These are phyloP conservation scores for Prunus mongolica DNA, from an alignment of 306 rosid species.

Conservation along the genomic window DNA sequence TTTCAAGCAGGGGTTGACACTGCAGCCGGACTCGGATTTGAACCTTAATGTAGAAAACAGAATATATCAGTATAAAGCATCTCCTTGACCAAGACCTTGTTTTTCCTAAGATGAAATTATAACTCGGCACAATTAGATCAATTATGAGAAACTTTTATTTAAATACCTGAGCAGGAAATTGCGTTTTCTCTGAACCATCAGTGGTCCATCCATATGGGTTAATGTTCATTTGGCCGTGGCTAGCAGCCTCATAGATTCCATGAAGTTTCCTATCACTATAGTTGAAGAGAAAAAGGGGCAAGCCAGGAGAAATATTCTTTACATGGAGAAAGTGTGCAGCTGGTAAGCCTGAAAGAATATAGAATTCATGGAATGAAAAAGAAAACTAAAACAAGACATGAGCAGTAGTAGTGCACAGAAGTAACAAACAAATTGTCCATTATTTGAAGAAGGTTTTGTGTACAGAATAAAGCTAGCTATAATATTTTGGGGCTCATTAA, in stretches of 20 bases:
- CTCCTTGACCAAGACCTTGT: background rate
- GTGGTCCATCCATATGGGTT: constrained; percentile 81
- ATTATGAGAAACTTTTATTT: background rate
- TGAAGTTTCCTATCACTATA: constrained; percentile 65
- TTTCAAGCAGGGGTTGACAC: constrained; percentile 64
- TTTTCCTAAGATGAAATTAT: background rate
- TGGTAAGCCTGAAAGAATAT: constrained; percentile 58
- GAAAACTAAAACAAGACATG: background rate
- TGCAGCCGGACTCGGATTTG: constrained; percentile 45
- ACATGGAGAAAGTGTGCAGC: constrained; percentile 64
- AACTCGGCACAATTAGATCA: constrained; percentile 1
- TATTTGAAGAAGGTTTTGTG: background rate
- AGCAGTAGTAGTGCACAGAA: background rate
- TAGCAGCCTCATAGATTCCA: constrained; percentile 83
- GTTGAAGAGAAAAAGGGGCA: constrained; percentile 87
- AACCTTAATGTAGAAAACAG: constrained; percentile 40
- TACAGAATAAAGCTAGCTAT: background rate
- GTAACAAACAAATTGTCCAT: background rate
- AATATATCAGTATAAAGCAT: background rate
- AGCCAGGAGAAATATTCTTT: constrained; percentile 68
- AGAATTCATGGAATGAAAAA: constrained; percentile 15
- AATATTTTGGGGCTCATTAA: background rate
- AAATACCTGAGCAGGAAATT: constrained; percentile 81
- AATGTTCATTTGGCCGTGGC: constrained; percentile 64
- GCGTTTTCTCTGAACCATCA: constrained; percentile 60